Evolutionary conservation across 306 rosid species (phyloP).

Genomic region (Abrus pulchellus): DNA sequence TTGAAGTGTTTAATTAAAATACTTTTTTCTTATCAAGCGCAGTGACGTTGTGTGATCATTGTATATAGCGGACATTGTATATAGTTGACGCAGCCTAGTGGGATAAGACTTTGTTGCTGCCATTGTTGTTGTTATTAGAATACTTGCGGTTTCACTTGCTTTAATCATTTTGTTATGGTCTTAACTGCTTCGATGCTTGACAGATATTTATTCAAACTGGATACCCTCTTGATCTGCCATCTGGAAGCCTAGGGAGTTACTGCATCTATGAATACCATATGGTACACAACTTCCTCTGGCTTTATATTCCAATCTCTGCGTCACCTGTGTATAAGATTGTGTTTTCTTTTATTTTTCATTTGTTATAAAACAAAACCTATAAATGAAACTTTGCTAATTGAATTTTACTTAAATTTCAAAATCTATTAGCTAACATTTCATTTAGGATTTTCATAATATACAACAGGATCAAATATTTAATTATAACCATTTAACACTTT

Average conservation of each 20-base stretch:
- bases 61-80: no score
- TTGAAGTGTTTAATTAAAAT: neutral
- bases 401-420: conserved; percentile 18
- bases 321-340: conserved; percentile 30
- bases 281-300: conserved; percentile 60
- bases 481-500: conserved; percentile 6
- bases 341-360: conserved; percentile 30
- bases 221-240: conserved; percentile 97
- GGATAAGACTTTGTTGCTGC: no score
- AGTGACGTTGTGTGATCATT: no score
- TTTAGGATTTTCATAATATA: conserved; percentile 21
- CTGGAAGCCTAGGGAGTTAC: conserved; percentile 97
- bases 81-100: no score
- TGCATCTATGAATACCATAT: conserved; percentile 98
- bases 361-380: conserved; percentile 29
- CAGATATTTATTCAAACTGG: conserved; percentile 99
- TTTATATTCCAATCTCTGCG: conserved; percentile 31
- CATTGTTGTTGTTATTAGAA: no score
- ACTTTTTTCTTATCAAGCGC: no score
- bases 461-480: neutral
- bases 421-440: conserved; percentile 32
- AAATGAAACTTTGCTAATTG: conserved; percentile 38
- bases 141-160: neutral
- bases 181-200: conserved; percentile 49
- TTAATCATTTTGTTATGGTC: conserved; percentile 36